A percentile compares a stretch with the other conserved stretches of the same genome.
Evolutionary conservation across 2,329 filamentous ascomycete genomes (phyloP).

Genomic region (Incumbomyces lentus): DNA sequence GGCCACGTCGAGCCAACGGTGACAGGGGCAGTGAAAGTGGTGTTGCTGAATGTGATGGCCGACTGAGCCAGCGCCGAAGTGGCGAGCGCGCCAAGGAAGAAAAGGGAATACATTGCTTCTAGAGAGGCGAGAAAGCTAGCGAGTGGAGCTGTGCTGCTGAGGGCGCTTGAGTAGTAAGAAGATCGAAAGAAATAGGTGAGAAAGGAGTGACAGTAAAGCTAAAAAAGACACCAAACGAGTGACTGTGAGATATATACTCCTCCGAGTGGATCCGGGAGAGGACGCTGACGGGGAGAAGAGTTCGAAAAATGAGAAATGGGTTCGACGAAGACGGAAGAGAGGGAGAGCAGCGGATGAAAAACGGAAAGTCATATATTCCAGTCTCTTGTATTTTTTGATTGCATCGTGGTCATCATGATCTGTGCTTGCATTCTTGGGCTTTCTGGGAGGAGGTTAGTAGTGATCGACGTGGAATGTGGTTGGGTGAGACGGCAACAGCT

Average conservation of each 20-base stretch:
- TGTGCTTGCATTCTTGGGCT: constrained; percentile 1
- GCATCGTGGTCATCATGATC: constrained; percentile 4
- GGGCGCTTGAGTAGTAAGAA: background rate
- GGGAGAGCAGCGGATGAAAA: background rate
- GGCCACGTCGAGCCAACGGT: constrained; percentile 14
- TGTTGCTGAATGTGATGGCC: constrained; percentile 11
- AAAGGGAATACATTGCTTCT: constrained; percentile 3
- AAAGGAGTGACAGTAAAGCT: background rate
- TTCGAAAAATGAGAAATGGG: background rate
- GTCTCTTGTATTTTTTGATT: background rate
- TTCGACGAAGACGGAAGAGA: background rate
- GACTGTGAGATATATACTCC: background rate
- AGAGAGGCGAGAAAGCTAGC: background rate
- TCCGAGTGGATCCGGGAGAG: background rate
- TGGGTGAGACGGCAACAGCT: background rate
- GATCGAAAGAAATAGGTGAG: background rate
- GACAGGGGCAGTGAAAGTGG: constrained; percentile 11
- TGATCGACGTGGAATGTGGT: constrained; percentile 1
- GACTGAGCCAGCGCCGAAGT: constrained; percentile 12
- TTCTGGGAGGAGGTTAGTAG: background rate
- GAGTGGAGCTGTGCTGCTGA: no score
- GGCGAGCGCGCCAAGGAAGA: constrained; percentile 13
- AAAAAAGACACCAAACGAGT: constrained; percentile 3
- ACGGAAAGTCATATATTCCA: constrained; percentile 1
- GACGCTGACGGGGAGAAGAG: background rate